These are phyloP conservation scores for Raffaelea albimanens DNA, from an alignment of 2,329 filamentous ascomycete species.

Conservation along the genomic window DNA sequence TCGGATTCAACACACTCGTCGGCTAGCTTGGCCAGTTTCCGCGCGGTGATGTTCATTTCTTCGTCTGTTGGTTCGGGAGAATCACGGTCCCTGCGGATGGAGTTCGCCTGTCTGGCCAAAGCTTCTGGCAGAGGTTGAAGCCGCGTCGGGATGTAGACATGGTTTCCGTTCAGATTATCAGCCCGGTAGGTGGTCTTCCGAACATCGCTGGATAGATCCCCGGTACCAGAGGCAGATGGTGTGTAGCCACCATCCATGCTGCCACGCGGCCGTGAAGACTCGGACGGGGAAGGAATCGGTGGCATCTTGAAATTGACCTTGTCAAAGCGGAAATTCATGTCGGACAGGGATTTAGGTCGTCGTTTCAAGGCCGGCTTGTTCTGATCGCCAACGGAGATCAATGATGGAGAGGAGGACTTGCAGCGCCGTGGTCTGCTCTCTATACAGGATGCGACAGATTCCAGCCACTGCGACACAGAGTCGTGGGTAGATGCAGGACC, in stretches of 20 bases:
- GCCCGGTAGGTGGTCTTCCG: not conserved
- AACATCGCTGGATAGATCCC: not conserved
- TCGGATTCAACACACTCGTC: not conserved
- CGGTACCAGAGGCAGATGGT: not conserved
- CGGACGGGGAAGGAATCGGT: not conserved
- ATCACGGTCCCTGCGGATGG: not conserved
- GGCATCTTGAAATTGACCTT: too few species aligned
- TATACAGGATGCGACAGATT: slow-evolving; percentile 17
- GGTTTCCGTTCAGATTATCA: not conserved
- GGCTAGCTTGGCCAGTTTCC: too few species aligned
- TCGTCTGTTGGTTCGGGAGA: not conserved
- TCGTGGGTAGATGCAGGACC: too few species aligned
- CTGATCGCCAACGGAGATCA: too few species aligned
- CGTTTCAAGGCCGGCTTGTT: not conserved
- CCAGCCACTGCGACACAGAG: slow-evolving; percentile 15
- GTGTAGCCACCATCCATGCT: not conserved
- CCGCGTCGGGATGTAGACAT: not conserved
- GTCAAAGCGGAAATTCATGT: too few species aligned
- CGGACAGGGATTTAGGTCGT: not conserved
- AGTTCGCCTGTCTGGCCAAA: not conserved
- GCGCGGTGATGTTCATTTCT: not conserved
- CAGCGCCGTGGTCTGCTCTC: not conserved
- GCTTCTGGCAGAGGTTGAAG: not conserved
- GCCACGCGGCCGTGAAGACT: too few species aligned
- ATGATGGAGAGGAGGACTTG: not conserved